phyloP scores from a whole-genome alignment of 1,284 basidiomycete species.

The Microbotryomycetes sp. region DNA sequence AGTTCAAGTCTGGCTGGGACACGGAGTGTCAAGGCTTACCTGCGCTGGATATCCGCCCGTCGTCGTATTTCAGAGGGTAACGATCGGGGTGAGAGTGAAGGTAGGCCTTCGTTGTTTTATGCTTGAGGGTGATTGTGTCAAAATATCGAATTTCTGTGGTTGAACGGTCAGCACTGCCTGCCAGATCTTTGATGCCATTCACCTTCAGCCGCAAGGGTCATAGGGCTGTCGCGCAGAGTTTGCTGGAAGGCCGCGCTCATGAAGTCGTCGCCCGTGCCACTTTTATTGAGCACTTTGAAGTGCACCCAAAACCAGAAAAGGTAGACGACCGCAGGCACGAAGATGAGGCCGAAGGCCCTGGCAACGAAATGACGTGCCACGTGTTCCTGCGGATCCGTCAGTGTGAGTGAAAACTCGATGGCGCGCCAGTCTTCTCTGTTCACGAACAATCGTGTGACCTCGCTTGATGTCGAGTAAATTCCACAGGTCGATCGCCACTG shows the following conservation, averaged over 20 bases:
- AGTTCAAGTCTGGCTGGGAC: neutral
- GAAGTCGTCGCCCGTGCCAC: slow-evolving; percentile 89
- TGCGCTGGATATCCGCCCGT: slow-evolving; percentile 72
- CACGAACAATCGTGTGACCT: slow-evolving; percentile 69
- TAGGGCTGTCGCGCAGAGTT: slow-evolving; percentile 83
- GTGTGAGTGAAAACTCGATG: neutral
- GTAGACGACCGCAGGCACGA: slow-evolving; percentile 82
- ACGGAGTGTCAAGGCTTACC: neutral
- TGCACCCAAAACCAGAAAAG: slow-evolving; percentile 95
- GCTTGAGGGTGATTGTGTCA: slow-evolving; percentile 78
- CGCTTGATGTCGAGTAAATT: slow-evolving; percentile 81
- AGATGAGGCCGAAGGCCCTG: slow-evolving; percentile 75
- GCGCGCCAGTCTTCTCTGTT: neutral
- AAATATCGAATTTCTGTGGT: slow-evolving; percentile 80
- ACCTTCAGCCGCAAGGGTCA: slow-evolving; percentile 86
- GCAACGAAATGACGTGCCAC: slow-evolving; percentile 85
- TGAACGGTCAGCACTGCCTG: neutral
- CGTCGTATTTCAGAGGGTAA: slow-evolving; percentile 92
- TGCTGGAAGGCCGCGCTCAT: slow-evolving; percentile 99
- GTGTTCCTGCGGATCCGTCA: slow-evolving; percentile 58
- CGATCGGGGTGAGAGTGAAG: slow-evolving; percentile 84
- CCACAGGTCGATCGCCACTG: slow-evolving; percentile 92
- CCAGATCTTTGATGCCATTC: slow-evolving; percentile 26
- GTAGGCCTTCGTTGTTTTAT: slow-evolving; percentile 87
- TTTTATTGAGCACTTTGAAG: slow-evolving; percentile 80